phyloP scores from a whole-genome alignment of 2,329 filamentous ascomycete genomes.

The Xylariaceae sp. region DNA sequence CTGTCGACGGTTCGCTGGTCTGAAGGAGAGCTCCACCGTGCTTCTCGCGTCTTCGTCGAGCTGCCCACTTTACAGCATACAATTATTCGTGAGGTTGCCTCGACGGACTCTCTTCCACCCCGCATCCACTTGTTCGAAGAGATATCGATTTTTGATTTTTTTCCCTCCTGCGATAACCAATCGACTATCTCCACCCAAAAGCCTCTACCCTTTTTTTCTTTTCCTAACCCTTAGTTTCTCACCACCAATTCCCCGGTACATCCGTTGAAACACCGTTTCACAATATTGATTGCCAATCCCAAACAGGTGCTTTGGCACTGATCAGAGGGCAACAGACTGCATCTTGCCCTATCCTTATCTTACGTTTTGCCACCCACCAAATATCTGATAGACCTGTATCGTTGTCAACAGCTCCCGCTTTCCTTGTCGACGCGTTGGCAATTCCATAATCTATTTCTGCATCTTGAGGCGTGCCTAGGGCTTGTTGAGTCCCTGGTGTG shows the following conservation, averaged over 20 bases:
- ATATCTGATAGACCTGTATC: slow-evolving; percentile 1
- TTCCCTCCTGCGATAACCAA: slow-evolving; percentile 20
- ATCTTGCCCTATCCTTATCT: slow-evolving; percentile 2
- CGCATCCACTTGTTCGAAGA: slow-evolving; percentile 23
- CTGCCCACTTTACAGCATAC: slow-evolving; percentile 6
- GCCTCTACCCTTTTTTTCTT: slow-evolving; percentile 4
- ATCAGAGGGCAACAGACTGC: not conserved
- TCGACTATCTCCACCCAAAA: slow-evolving; percentile 12
- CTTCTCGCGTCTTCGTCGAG: slow-evolving; percentile 7
- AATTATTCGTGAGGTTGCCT: slow-evolving; percentile 12
- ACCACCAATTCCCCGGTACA: slow-evolving; percentile 1
- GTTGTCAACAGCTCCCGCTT: not conserved
- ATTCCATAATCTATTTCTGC: slow-evolving; percentile 10
- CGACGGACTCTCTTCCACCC: slow-evolving; percentile 22
- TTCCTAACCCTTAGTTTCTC: slow-evolving; percentile 1
- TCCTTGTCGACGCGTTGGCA: slow-evolving; percentile 12
- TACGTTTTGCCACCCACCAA: not conserved
- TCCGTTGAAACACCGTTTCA: not conserved
- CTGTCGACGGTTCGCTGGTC: slow-evolving; percentile 4
- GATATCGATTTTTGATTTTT: slow-evolving; percentile 15
- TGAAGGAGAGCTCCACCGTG: not conserved
- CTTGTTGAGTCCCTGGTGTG: slow-evolving; percentile 22
- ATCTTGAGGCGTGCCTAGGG: slow-evolving; percentile 24
- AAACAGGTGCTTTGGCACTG: slow-evolving; percentile 7
- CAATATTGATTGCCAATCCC: not conserved